These are phyloP conservation scores for Termitomyces eurrhizus DNA, from an alignment of 768 basidiomycete genomes.

Conservation along the genomic window DNA sequence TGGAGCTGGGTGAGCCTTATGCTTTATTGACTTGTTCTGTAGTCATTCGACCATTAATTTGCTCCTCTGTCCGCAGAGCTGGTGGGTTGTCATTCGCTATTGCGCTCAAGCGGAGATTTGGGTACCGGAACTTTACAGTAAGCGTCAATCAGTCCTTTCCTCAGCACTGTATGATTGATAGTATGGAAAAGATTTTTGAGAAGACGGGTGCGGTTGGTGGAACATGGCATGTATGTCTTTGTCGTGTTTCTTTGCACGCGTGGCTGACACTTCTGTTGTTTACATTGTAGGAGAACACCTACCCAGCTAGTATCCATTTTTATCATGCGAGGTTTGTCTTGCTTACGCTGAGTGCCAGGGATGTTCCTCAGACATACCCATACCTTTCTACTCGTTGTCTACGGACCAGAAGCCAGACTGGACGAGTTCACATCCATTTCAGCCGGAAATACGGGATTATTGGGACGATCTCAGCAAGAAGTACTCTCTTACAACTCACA, in stretches of 20 bases:
- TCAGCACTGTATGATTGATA: not conserved
- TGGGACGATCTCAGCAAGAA: slow-evolving; percentile 33
- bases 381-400: slow-evolving; percentile 37
- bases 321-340: not conserved
- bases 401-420: slow-evolving; percentile 38
- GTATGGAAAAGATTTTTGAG: slow-evolving; percentile 40
- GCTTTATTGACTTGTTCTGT: not conserved
- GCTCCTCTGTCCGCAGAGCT: slow-evolving; percentile 22
- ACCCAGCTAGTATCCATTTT: slow-evolving; percentile 22
- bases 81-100: slow-evolving; percentile 43
- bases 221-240: slow-evolving; percentile 44
- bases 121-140: slow-evolving; percentile 38
- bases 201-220: slow-evolving; percentile 42
- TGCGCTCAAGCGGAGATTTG: slow-evolving; percentile 32
- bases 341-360: slow-evolving; percentile 22
- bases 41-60: not conserved
- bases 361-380: slow-evolving; percentile 36
- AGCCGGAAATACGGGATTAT: slow-evolving; percentile 39
- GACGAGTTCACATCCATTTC: slow-evolving; percentile 33
- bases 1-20: slow-evolving; percentile 28
- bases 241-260: not conserved
- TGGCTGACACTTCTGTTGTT: not conserved
- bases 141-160: slow-evolving; percentile 3
- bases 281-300: slow-evolving; percentile 29
- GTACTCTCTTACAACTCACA: slow-evolving; percentile 35